These are phyloP conservation scores for Whalleya microplaca DNA, from an alignment of 2,329 filamentous ascomycete genomes.

Conservation along the genomic window DNA sequence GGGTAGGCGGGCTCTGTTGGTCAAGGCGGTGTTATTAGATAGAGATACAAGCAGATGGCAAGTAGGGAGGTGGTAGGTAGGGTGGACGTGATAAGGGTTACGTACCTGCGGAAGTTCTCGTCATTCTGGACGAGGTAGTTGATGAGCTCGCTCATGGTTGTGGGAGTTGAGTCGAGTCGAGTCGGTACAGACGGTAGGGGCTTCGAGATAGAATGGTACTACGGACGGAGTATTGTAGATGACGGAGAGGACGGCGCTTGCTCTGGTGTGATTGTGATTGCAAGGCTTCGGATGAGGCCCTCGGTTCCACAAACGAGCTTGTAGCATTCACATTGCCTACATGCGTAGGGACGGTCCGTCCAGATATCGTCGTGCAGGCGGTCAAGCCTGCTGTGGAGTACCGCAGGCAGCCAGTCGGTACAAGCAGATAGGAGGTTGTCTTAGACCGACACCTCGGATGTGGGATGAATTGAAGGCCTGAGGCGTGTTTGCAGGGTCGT, in stretches of 20 bases:
- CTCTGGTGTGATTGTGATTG: conserved; percentile 1
- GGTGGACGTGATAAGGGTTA: not conserved
- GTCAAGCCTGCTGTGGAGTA: conserved; percentile 2
- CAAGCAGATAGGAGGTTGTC: not conserved
- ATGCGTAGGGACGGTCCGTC: conserved; percentile 7
- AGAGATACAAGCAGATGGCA: not conserved
- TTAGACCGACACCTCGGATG: not conserved
- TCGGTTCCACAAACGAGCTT: not conserved
- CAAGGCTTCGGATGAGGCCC: not conserved
- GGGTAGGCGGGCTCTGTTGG: conserved; percentile 70
- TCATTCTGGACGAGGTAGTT: conserved; percentile 66
- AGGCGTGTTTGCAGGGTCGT: conserved; percentile 11
- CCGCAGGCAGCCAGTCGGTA: conserved; percentile 8
- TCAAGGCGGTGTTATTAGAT: not conserved
- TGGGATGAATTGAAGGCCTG: conserved; percentile 12
- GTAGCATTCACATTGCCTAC: conserved; percentile 1
- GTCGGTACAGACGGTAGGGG: not conserved
- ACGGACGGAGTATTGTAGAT: conserved; percentile 1
- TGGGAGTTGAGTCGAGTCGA: not conserved
- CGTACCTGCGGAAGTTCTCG: conserved; percentile 62
- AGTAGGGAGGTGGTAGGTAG: not conserved
- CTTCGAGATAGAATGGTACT: conserved; percentile 1
- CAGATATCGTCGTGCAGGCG: not conserved
- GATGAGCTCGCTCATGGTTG: conserved; percentile 68
- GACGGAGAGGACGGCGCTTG: not conserved